phyloP scores from a whole-genome alignment of 2,329 filamentous ascomycete genomes.

The Chrysosporium keratinophilum region DNA sequence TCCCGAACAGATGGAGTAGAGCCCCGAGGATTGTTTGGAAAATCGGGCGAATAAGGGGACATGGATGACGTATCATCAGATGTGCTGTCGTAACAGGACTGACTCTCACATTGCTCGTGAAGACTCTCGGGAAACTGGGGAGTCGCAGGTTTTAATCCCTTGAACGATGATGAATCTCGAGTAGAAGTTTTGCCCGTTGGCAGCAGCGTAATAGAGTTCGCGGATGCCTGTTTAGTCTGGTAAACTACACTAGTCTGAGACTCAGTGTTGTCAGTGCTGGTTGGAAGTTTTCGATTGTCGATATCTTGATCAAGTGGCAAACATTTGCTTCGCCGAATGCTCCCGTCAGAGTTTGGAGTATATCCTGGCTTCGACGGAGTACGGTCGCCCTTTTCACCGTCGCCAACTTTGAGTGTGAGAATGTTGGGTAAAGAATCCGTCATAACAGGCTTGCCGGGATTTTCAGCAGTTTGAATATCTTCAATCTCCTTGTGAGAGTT shows the following conservation, averaged over 20 bases:
- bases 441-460: not conserved
- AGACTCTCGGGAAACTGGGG: not conserved
- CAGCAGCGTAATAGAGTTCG: not conserved
- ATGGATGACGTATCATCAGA: not conserved
- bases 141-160: not conserved
- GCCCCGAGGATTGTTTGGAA: not conserved
- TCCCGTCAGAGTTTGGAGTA: not conserved
- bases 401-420: not conserved
- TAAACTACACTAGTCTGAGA: not conserved
- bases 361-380: not conserved
- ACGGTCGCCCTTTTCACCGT: not conserved
- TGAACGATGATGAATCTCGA: not conserved
- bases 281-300: not conserved
- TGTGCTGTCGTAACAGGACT: not conserved
- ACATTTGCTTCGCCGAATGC: constrained; percentile 1
- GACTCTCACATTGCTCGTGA: not conserved
- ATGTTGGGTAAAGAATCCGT: not conserved
- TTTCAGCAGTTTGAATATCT: not conserved
- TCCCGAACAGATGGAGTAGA: not conserved
- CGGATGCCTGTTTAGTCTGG: not conserved
- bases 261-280: not conserved
- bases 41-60: not conserved
- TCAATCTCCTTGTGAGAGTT: not conserved
- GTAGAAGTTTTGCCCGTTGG: not conserved
- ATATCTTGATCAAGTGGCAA: not conserved